Evolutionary conservation across 768 basidiomycete genomes (phyloP).

Genomic region (Pleurotus citrinopileatus): DNA sequence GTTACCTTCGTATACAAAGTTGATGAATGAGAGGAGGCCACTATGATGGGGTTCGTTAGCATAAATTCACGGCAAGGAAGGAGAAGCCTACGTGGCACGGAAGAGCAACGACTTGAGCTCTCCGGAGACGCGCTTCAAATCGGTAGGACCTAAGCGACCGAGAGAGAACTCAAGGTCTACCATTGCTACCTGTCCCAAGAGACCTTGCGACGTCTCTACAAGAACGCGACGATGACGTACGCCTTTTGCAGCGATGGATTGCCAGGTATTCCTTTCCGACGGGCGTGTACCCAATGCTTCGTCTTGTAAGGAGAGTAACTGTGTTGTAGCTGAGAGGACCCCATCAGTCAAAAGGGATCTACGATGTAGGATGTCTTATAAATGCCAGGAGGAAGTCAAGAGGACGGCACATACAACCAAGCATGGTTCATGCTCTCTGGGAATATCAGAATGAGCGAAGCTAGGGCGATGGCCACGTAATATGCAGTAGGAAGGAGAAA

Average conservation of each 20-base stretch:
- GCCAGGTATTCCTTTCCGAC: slow-evolving; percentile 33
- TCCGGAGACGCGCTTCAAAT: slow-evolving; percentile 35
- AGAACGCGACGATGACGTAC: slow-evolving; percentile 24
- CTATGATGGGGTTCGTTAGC: slow-evolving; percentile 16
- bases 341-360: not conserved
- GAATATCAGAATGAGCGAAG: slow-evolving; percentile 35
- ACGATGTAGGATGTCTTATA: not conserved
- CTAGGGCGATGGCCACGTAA: slow-evolving; percentile 39
- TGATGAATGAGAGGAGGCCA: slow-evolving; percentile 35
- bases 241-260: slow-evolving; percentile 22
- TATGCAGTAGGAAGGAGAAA: slow-evolving; percentile 38
- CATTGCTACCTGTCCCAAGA: slow-evolving; percentile 32
- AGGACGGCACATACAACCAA: slow-evolving; percentile 5
- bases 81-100: slow-evolving; percentile 35
- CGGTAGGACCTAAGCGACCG: slow-evolving; percentile 39
- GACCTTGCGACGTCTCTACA: slow-evolving; percentile 26
- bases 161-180: slow-evolving; percentile 40
- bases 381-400: not conserved
- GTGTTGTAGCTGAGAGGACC: slow-evolving; percentile 20
- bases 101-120: slow-evolving; percentile 37
- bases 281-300: slow-evolving; percentile 29
- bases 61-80: too few species aligned
- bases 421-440: slow-evolving; percentile 39
- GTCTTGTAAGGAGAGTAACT: slow-evolving; percentile 30
- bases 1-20: slow-evolving; percentile 33